These are phyloP conservation scores for Lactarius deliciosus DNA, from an alignment of 768 basidiomycete genomes.

Conservation along the genomic window DNA sequence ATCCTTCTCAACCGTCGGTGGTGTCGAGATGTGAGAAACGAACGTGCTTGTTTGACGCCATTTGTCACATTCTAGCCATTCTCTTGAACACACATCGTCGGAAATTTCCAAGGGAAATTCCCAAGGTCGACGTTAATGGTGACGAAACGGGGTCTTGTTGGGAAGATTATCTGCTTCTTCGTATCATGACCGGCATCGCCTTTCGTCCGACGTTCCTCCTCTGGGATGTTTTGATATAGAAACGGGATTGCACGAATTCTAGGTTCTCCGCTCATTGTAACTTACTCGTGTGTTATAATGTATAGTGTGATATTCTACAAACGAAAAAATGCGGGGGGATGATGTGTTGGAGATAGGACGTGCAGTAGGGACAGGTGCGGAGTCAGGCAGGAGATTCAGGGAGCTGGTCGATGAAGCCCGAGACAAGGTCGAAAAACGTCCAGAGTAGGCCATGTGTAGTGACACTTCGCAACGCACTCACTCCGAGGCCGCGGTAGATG, in stretches of 20 bases:
- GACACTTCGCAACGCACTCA: constrained; percentile 88
- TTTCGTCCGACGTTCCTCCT: too few relatives aligned
- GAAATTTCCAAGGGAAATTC: too few relatives aligned
- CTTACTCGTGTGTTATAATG: constrained; percentile 21
- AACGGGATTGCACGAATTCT: neutral
- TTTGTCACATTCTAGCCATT: too few relatives aligned
- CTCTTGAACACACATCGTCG: too few relatives aligned
- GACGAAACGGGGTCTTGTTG: too few relatives aligned
- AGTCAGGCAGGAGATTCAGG: constrained; percentile 33
- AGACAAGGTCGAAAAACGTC: constrained; percentile 87
- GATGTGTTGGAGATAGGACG: constrained; percentile 15
- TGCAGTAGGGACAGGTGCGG: constrained; percentile 12
- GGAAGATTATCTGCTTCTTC: too few relatives aligned
- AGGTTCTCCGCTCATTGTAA: constrained; percentile 8
- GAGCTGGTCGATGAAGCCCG: constrained; percentile 68
- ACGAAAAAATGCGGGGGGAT: constrained; percentile 20
- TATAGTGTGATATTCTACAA: constrained; percentile 26
- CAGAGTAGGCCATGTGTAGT: constrained; percentile 92
- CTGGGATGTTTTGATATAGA: neutral
- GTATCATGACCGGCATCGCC: too few relatives aligned
- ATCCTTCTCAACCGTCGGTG: neutral
- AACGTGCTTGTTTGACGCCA: neutral
- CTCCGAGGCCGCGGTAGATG: constrained; percentile 91
- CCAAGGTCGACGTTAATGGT: too few relatives aligned
- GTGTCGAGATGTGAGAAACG: neutral